phyloP scores from a whole-genome alignment of 129 eudicot species.

The Deinandra increscens region DNA sequence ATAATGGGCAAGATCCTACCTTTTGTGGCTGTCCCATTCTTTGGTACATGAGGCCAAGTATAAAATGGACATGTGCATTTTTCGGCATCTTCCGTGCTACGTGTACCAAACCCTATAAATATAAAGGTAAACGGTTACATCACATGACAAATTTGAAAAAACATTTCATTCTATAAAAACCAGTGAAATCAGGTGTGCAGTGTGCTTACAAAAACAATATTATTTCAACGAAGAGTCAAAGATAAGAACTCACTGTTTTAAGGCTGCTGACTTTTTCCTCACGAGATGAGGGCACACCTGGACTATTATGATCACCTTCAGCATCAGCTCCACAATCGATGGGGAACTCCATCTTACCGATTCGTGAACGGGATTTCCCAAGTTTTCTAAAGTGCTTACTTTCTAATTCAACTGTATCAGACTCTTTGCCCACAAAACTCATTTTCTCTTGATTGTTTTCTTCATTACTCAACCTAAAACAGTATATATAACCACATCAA shows the following conservation, averaged over 20 bases:
- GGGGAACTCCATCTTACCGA: constrained; percentile 61
- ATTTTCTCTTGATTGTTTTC: constrained; percentile 50
- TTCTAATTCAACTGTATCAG: constrained; percentile 63
- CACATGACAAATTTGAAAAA: constrained; percentile 1
- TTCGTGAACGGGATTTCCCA: constrained; percentile 66
- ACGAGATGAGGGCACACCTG: constrained; percentile 72
- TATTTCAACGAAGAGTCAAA: background rate
- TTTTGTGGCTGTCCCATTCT: too few relatives aligned
- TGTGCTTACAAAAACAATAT: background rate
- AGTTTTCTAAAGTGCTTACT: constrained; percentile 55
- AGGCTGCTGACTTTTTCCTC: constrained; percentile 99
- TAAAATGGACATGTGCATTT: too few relatives aligned
- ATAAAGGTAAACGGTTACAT: constrained; percentile 6
- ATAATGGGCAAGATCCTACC: background rate
- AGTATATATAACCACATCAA: constrained; percentile 7
- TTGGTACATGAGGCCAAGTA: constrained; percentile 45
- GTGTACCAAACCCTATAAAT: constrained; percentile 75
- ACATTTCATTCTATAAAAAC: background rate
- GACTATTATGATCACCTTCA: constrained; percentile 78
- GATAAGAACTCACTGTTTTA: constrained; percentile 67
- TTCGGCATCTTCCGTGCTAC: constrained; percentile 77
- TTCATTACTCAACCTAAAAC: constrained; percentile 50
- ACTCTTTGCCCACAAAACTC: constrained; percentile 48
- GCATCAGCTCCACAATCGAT: constrained; percentile 68
- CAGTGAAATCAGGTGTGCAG: too few relatives aligned